Evolutionary conservation across 2,329 filamentous ascomycete genomes (phyloP).

Genomic region (Fusarium setosum): DNA sequence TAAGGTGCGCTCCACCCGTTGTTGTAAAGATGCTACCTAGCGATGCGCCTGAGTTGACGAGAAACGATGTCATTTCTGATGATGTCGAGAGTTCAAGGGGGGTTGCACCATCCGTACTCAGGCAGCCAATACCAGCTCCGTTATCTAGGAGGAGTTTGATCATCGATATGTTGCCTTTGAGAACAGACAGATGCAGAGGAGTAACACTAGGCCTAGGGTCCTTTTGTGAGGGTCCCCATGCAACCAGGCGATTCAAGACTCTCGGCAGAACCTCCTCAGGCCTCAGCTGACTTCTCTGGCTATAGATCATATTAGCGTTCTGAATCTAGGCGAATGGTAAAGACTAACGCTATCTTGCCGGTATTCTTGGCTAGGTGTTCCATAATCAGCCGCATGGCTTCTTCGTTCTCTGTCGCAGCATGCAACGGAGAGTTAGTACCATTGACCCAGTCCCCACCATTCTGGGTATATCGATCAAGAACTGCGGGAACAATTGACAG

Average conservation of each 20-base stretch:
- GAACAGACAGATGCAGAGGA: no score
- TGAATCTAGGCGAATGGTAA: no score
- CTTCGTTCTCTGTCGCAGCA: neutral
- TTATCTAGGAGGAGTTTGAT: neutral
- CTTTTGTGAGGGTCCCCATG: no score
- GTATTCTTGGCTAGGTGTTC: neutral
- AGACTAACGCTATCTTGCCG: neutral
- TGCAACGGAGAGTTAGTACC: neutral
- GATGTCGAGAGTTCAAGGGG: neutral
- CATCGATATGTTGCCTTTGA: no score
- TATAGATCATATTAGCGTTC: no score
- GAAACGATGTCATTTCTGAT: neutral
- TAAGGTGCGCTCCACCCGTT: no score
- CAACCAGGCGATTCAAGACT: no score
- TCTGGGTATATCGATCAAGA: neutral
- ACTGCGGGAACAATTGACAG: neutral
- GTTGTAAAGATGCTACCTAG: no score
- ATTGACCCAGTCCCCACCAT: neutral
- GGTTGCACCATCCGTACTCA: neutral
- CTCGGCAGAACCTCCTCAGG: no score
- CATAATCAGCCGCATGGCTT: neutral
- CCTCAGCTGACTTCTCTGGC: neutral
- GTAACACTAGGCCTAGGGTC: no score
- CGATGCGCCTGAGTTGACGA: neutral
- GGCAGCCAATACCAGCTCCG: neutral